phyloP scores from a whole-genome alignment of 345 rosid species.

The Gossypium rotundifolium region DNA sequence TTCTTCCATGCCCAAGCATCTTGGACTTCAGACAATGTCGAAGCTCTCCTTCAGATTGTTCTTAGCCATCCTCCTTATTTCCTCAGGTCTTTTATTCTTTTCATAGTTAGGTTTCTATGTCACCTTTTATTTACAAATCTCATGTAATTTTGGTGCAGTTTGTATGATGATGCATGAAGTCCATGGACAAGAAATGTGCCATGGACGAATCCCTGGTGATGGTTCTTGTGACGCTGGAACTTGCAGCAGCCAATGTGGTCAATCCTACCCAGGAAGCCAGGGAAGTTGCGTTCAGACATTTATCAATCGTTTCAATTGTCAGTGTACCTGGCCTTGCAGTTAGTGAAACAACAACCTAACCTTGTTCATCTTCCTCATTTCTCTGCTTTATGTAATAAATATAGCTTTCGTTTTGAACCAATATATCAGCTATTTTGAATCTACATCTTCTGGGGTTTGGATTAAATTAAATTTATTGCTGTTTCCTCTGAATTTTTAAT shows the following conservation, averaged over 20 bases:
- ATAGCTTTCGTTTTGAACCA: neutral
- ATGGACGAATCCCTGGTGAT: neutral
- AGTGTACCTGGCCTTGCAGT: conserved; percentile 7
- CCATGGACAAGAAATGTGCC: conserved; percentile 6
- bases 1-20: neutral
- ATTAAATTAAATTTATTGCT: too few species aligned
- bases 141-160: neutral
- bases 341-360: neutral
- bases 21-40: neutral
- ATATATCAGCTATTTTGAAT: neutral
- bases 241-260: neutral
- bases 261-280: neutral
- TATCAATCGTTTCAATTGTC: conserved; percentile 1
- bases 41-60: neutral
- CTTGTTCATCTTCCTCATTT: neutral
- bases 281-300: conserved; percentile 8
- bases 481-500: too few species aligned
- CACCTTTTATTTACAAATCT: neutral
- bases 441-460: too few species aligned
- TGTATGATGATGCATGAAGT: neutral
- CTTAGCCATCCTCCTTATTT: neutral
- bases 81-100: neutral
- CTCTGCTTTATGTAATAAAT: neutral
- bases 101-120: neutral
- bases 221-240: conserved; percentile 7